A percentile compares a stretch with the other conserved stretches of the same genome.
Evolutionary conservation across 192 early-diverging fungal species (phyloP).

Genomic region (Rhizoclosmatium sp.): DNA sequence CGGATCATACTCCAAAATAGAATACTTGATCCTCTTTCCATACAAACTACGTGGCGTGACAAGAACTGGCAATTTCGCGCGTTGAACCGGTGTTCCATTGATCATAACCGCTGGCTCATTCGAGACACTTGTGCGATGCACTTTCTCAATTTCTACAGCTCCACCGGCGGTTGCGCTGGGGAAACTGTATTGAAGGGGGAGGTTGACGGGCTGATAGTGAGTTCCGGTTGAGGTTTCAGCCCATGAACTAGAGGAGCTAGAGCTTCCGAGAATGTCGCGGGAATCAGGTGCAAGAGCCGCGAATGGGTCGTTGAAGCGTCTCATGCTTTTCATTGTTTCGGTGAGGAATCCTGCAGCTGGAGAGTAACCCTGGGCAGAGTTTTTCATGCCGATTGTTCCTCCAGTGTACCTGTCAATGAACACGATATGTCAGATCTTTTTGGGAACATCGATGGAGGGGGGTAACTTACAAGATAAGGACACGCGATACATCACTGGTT

Average conservation of each 20-base stretch:
- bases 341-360: slow-evolving; percentile 80
- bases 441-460: too few relatives aligned
- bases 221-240: slow-evolving; percentile 23
- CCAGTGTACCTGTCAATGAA: slow-evolving; percentile 76
- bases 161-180: neutral
- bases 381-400: slow-evolving; percentile 90
- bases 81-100: slow-evolving; percentile 54
- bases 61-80: slow-evolving; percentile 61
- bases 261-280: neutral
- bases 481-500: slow-evolving; percentile 35
- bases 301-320: slow-evolving; percentile 78
- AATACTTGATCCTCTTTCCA: slow-evolving; percentile 92
- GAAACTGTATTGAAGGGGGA: slow-evolving; percentile 44
- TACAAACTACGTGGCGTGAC: slow-evolving; percentile 90
- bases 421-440: too few relatives aligned
- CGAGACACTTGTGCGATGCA: neutral
- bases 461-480: slow-evolving; percentile 17
- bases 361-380: slow-evolving; percentile 49
- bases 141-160: slow-evolving; percentile 13
- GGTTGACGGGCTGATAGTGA: slow-evolving; percentile 49
- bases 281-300: slow-evolving; percentile 34
- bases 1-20: slow-evolving; percentile 94
- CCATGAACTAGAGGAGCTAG: slow-evolving; percentile 1
- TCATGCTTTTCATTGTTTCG: slow-evolving; percentile 73
- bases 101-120: slow-evolving; percentile 35